These are phyloP conservation scores for Andrographis paniculata DNA, from an alignment of 305 asterid genomes.

Conservation along the genomic window DNA sequence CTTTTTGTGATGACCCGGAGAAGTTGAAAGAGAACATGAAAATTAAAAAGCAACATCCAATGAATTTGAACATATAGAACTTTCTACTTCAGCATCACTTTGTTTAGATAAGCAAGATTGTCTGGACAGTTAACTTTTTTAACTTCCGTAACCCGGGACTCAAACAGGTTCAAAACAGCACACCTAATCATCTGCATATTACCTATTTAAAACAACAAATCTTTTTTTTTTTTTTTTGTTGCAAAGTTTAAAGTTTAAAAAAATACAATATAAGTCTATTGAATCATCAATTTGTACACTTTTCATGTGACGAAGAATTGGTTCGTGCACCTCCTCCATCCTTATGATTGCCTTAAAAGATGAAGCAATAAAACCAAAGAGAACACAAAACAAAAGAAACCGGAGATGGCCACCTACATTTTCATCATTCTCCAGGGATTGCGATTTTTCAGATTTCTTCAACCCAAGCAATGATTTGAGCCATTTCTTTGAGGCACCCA, in stretches of 20 bases:
- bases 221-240: not conserved
- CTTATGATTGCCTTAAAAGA: conserved; percentile 12
- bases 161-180: too few species aligned
- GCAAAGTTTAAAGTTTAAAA: not conserved
- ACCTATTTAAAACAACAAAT: conserved; percentile 10
- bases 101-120: too few species aligned
- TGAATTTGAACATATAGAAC: too few species aligned
- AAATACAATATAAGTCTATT: too few species aligned
- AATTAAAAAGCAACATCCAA: too few species aligned
- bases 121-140: not conserved
- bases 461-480: conserved; percentile 57
- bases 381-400: not conserved
- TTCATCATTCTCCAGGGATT: conserved; percentile 47
- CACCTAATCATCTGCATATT: too few species aligned
- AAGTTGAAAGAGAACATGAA: too few species aligned
- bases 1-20: too few species aligned
- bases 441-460: conserved; percentile 56
- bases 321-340: conserved; percentile 6
- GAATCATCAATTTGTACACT: not conserved
- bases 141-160: not conserved
- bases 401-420: conserved; percentile 36
- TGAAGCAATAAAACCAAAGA: conserved; percentile 4
- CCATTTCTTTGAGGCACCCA: conserved; percentile 94
- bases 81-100: too few species aligned
- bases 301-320: too few species aligned